Conservation (phyloP, 1,139 yeast species). For the Lodderomyces metapsilosis region DNA sequence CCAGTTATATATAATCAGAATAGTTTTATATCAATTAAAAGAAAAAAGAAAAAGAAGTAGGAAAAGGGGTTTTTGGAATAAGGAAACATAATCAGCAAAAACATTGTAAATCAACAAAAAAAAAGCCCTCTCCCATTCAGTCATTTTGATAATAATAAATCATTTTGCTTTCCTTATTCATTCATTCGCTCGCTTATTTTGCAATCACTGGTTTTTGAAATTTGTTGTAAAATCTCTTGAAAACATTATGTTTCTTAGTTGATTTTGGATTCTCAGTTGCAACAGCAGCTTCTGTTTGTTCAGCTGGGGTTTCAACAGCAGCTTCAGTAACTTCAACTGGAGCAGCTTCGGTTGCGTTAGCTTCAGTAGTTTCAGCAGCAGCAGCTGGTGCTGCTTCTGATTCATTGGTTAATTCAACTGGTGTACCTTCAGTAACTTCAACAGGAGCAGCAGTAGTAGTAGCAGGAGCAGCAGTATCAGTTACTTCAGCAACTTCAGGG, state of each 20-base stretch:
- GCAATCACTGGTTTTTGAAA: slow-evolving; percentile 45
- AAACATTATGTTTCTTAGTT: slow-evolving; percentile 47
- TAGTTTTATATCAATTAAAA: no score
- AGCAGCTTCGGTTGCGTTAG: slow-evolving; percentile 11
- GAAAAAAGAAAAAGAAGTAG: no score
- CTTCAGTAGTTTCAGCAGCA: slow-evolving; percentile 12
- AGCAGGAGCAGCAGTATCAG: slow-evolving; percentile 13
- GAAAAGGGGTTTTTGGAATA: no score
- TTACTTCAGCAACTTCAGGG: slow-evolving; percentile 11
- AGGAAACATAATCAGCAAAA: no score
- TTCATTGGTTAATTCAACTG: slow-evolving; percentile 13
- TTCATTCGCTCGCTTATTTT: no score
- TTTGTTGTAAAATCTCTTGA: slow-evolving; percentile 49
- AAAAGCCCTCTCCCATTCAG: no score
- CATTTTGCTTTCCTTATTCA: no score
- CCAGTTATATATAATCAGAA: no score
- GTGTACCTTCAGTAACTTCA: slow-evolving; percentile 11
- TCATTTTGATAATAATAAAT: no score
- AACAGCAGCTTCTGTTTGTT: slow-evolving; percentile 30
- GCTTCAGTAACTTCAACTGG: slow-evolving; percentile 23
- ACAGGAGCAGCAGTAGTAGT: slow-evolving; percentile 6
- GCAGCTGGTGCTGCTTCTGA: no score
- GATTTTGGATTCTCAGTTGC: slow-evolving; percentile 11
- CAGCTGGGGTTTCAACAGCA: slow-evolving; percentile 28
- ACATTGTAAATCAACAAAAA: no score